Base-by-base conservation (phyloP, 441 rosid genomes). In the Erodium trifolium region DNA sequence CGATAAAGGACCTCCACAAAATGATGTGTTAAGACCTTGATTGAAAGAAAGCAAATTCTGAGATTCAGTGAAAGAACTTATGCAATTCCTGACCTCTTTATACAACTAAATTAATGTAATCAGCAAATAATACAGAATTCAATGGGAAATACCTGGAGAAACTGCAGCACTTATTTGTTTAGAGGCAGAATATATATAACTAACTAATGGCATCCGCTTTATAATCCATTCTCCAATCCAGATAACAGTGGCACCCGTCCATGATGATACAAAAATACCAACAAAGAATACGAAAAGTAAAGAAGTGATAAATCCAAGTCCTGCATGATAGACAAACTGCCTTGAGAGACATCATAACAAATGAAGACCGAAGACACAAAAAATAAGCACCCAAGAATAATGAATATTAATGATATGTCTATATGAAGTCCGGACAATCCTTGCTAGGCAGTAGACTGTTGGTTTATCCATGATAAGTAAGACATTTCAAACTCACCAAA, bases 191-290 rank as follows among this genome's bases (percentile, higher is more conserved):
- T 91, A 91, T 72, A 93, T 66, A 78, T 93, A 97, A 79, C 77
- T 89, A 68, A 91, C 89, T 72, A 93, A 88, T 34, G 98, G 97
- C 98, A 93, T 93, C 70, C 85, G 80, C 82, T 86, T 89, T 71
- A 93, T 93, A 80, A 93, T 82, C 98, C 97, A 91, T 75, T 93
- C 96, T 55, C 98, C 97, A 63, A 93, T 41, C 78, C 90, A 87
- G 82, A 91, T 81, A 71, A 93, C 84, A 10, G 90, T 83, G 65
- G 98, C 87, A n/a, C 98, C 98, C 71, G 89, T 51, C 98, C 97
- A 93, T 14, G 96, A 93, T 9, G 98, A 93, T 74, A 89, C 89
- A 76, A 93, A 93, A 70, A 91, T 85, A 16, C 98, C 98, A 17
- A 89, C 88, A 74, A 89, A 85, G 83, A 91, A 89, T 64, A 91